Percentiles rank a stretch among this genome's conserved stretches.
These are phyloP conservation scores for Umbilicus rupestris DNA, from an alignment of 164 flowering plant species.

Conservation along the genomic window DNA sequence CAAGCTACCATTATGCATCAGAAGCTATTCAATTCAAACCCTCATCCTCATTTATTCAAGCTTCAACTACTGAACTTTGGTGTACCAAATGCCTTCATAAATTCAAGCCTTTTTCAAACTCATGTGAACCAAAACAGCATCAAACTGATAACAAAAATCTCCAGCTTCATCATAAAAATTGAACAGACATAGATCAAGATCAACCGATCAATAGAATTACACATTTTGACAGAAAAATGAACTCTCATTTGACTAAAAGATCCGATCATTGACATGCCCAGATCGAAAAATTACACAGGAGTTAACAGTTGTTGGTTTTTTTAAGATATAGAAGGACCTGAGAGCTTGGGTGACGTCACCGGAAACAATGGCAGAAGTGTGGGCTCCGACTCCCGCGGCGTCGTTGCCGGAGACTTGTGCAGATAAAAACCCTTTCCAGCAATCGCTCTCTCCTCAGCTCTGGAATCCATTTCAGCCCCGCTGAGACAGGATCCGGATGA, in stretches of 20 bases:
- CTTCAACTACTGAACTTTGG: not conserved
- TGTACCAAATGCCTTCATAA: not conserved
- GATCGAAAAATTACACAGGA: not conserved
- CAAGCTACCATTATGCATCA: not conserved
- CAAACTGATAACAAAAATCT: not conserved
- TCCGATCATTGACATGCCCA: not conserved
- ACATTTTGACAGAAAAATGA: not conserved
- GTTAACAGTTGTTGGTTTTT: not conserved
- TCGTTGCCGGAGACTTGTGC: slow-evolving; percentile 51
- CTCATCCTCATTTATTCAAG: no score
- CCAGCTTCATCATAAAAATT: not conserved
- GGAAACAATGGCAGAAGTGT: slow-evolving; percentile 52
- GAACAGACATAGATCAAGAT: not conserved
- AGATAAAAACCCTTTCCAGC: slow-evolving; percentile 46
- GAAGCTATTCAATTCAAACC: not conserved
- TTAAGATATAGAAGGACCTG: slow-evolving; percentile 34
- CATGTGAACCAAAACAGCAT: slow-evolving; percentile 4
- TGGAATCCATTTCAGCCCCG: slow-evolving; percentile 14
- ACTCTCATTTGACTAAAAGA: not conserved
- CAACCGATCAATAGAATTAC: not conserved
- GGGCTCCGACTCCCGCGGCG: slow-evolving; percentile 52
- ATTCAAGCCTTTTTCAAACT: not conserved
- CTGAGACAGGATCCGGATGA: not conserved
- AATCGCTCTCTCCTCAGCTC: slow-evolving; percentile 48
- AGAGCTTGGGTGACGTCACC: slow-evolving; percentile 40